A percentile compares a stretch with the other conserved stretches of the same genome.
These are phyloP conservation scores for Chondrostereum purpureum DNA, from an alignment of 1,284 basidiomycete genomes.

Conservation along the genomic window DNA sequence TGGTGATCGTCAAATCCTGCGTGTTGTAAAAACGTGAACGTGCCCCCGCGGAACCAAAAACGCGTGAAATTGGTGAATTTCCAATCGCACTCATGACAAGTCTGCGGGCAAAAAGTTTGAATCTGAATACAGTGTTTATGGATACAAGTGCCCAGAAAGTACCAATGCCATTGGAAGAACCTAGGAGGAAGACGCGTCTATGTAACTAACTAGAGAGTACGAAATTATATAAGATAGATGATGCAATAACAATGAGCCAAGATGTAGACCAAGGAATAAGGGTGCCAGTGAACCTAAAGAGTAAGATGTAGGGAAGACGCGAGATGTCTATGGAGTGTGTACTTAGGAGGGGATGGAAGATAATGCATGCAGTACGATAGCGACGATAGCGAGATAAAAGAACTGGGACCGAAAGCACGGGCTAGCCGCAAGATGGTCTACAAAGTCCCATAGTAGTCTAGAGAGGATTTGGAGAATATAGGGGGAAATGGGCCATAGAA, in stretches of 20 bases:
- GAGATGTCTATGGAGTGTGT: neutral
- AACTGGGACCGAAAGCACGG: neutral
- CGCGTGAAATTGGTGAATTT: too few species aligned
- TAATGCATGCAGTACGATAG: neutral
- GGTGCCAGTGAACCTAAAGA: neutral
- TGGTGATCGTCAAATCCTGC: too few species aligned
- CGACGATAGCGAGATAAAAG: neutral
- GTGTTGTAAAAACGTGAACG: too few species aligned
- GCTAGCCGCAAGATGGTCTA: neutral
- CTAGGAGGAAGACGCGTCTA: too few species aligned
- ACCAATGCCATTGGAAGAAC: too few species aligned
- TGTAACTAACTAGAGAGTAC: too few species aligned
- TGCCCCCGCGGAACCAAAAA: too few species aligned
- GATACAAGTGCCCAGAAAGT: too few species aligned
- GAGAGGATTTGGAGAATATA: neutral
- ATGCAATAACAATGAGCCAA: neutral
- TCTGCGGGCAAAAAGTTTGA: too few species aligned
- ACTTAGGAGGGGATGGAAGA: neutral
- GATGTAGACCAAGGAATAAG: neutral
- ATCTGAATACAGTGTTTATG: too few species aligned
- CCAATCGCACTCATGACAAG: too few species aligned
- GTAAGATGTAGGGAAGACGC: neutral
- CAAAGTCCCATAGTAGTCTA: conserved; percentile 7
- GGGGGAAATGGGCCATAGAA: neutral
- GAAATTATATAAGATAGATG: too few species aligned